These are phyloP conservation scores for Chlorokybus atmophyticus DNA, from an alignment of 139 green algal species.

Conservation along the genomic window DNA sequence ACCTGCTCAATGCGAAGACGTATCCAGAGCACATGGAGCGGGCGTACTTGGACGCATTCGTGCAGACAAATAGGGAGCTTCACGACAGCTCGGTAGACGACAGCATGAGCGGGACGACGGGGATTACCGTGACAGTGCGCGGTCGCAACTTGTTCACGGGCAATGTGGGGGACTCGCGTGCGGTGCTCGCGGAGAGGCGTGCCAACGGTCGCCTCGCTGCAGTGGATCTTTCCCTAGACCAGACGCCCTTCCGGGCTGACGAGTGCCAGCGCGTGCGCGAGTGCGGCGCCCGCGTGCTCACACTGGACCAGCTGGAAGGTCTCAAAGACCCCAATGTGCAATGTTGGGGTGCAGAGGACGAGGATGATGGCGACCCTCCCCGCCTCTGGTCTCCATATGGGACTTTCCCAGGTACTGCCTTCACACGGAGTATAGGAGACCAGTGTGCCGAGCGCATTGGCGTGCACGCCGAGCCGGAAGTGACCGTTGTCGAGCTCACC, in stretches of 20 bases:
- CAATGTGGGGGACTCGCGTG: conserved; percentile 86
- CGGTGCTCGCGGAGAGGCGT: conserved; percentile 56
- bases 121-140: conserved; percentile 52
- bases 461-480: conserved; percentile 77
- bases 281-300: conserved; percentile 72
- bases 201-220: conserved; percentile 5
- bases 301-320: conserved; percentile 69
- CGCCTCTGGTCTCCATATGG: conserved; percentile 71
- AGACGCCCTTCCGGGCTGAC: conserved; percentile 50
- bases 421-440: conserved; percentile 88
- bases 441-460: conserved; percentile 73
- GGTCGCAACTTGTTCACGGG: conserved; percentile 52
- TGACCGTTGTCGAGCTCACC: conserved; percentile 42
- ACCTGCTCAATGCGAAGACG: conserved; percentile 33
- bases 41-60: conserved; percentile 47
- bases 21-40: conserved; percentile 13
- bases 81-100: conserved; percentile 51
- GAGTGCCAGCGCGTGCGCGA: conserved; percentile 72
- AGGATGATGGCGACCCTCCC: conserved; percentile 70
- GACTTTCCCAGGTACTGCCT: conserved; percentile 84
- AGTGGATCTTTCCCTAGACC: conserved; percentile 25
- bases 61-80: conserved; percentile 61
- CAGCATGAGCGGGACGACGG: conserved; percentile 71
- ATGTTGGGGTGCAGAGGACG: conserved; percentile 57
- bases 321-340: conserved; percentile 33